Base-by-base conservation (phyloP, 305 asterid species). In the Fraxinus platypoda region DNA sequence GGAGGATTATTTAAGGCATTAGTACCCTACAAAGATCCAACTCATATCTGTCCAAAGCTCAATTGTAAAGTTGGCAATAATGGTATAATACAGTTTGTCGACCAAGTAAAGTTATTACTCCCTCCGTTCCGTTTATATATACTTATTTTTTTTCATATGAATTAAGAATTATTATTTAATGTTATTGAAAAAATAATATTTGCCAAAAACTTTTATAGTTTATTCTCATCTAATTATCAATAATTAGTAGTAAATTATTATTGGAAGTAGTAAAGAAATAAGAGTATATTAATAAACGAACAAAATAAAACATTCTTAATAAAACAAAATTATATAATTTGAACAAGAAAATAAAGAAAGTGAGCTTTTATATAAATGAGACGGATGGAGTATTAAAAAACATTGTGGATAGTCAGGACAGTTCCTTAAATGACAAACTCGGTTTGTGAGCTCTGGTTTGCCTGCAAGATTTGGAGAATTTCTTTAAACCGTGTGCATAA, bases 401-500 rank as follows among this genome's bases (percentile, higher is more conserved):
- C 6, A 23, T 7, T 0, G 31, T 7, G 17, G 79, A 73, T 59
- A 78, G 38, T 78, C 35, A 23, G 54, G 37, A 8, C 54, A 33
- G 37, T 80, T 80, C 26, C 21, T 66, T 71, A 13, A 57, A 34
- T 31, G 74, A 62, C 30, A 73, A 46, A 70, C 35, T 72, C 33
- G 73, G 74, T 31, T 75, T 79, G 73, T 12, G 23, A 31, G 25
- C 33, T 26, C 68, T 78, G 74, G 77, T 34, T 81, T 77, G 81
- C 78, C 70, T 33, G 81, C 81, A 85, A 43, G 23, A 62, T 34
- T 66, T 78, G 38, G 23, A 59, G 79, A 82, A 83, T 57, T 82
- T 86, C 41, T 71, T 74, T 83, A 31, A 57, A 78, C 38, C 81
- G 85, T 71, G 49, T 66, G 23, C 83, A 37, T 21, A 83, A 57